These are phyloP conservation scores for Coemansia sp. DNA, from an alignment of 192 early-diverging fungal genomes.

Conservation along the genomic window DNA sequence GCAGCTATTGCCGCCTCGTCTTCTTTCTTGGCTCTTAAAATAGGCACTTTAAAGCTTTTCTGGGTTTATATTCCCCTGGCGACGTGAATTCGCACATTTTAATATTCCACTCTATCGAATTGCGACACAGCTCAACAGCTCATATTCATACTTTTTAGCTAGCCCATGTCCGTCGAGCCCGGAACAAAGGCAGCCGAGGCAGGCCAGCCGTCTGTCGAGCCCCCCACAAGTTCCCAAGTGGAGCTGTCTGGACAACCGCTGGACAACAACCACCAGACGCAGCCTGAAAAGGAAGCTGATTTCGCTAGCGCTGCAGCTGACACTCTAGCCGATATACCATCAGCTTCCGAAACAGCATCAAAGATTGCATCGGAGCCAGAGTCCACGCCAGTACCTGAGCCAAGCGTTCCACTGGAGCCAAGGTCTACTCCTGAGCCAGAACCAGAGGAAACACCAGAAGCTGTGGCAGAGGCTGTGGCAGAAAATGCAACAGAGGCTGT, in stretches of 20 bases:
- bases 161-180: background rate
- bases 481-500: too few species aligned
- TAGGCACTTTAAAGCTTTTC: too few species aligned
- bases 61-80: background rate
- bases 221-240: background rate
- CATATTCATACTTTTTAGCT: background rate
- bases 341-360: background rate
- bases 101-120: background rate
- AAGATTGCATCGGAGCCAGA: background rate
- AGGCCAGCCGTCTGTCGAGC: background rate
- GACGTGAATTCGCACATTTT: background rate
- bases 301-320: background rate
- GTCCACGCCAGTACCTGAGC: background rate
- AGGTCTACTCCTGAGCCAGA: conserved; percentile 52
- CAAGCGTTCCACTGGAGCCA: background rate
- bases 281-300: background rate
- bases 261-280: background rate
- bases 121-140: background rate
- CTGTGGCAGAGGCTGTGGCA: background rate
- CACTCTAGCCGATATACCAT: background rate
- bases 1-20: too few species aligned
- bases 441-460: conserved; percentile 15
- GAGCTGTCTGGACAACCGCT: background rate
- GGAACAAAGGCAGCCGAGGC: background rate
- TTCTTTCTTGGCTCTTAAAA: too few species aligned